These are phyloP conservation scores for Dactylonectria macrodidyma DNA, from an alignment of 2,329 filamentous ascomycete species.

Conservation along the genomic window DNA sequence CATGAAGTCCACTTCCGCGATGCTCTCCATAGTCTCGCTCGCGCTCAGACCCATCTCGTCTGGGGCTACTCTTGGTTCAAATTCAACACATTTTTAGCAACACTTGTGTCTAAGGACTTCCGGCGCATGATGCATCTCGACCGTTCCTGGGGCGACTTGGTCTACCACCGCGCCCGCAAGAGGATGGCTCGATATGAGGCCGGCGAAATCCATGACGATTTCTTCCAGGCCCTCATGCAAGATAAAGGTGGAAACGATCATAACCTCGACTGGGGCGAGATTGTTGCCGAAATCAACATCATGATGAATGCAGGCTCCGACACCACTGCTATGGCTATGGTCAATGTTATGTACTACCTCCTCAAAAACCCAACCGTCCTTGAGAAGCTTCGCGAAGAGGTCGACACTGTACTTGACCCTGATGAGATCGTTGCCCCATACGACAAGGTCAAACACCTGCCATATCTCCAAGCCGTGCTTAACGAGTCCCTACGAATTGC, in stretches of 20 bases:
- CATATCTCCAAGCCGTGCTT: conserved; percentile 67
- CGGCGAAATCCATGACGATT: conserved; percentile 71
- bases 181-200: conserved; percentile 40
- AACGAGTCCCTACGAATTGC: conserved; percentile 61
- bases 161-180: conserved; percentile 57
- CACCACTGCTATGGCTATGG: conserved; percentile 65
- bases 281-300: conserved; percentile 68
- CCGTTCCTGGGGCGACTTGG: conserved; percentile 58
- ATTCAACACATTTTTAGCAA: conserved; percentile 62
- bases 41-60: conserved; percentile 64
- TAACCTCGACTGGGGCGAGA: conserved; percentile 69
- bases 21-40: conserved; percentile 64
- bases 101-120: conserved; percentile 61
- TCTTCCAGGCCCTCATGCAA: conserved; percentile 70
- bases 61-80: conserved; percentile 68
- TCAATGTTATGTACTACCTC: conserved; percentile 67
- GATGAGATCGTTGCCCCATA: conserved; percentile 63
- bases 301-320: conserved; percentile 68
- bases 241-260: conserved; percentile 56
- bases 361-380: conserved; percentile 60
- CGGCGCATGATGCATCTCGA: conserved; percentile 36
- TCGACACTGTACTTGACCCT: conserved; percentile 60
- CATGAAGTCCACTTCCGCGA: conserved; percentile 63
- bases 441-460: conserved; percentile 65
- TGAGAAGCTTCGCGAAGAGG: conserved; percentile 59